Evolutionary conservation across 2,329 filamentous ascomycete species (phyloP).

Genomic region (Cladorrhinum sp.): DNA sequence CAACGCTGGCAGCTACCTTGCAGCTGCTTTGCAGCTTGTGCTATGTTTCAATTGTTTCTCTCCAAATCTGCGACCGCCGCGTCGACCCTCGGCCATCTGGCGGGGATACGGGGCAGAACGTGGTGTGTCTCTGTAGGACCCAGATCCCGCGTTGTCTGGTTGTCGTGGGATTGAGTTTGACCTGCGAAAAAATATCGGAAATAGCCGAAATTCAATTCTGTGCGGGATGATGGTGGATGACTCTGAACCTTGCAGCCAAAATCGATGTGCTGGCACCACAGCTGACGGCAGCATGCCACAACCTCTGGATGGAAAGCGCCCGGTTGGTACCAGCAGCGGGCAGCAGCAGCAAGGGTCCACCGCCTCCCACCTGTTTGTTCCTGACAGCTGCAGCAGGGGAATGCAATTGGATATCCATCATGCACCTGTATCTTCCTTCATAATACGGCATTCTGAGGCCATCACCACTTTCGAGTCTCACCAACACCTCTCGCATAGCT

Average conservation of each 20-base stretch:
- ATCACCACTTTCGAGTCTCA: background rate
- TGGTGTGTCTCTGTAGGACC: background rate
- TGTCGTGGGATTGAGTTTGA: background rate
- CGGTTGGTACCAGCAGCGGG: background rate
- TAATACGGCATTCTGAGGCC: background rate
- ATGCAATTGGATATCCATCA: background rate
- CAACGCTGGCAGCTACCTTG: background rate
- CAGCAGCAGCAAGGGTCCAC: background rate
- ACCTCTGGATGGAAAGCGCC: background rate
- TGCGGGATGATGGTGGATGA: background rate
- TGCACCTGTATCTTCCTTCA: background rate
- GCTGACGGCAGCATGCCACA: background rate
- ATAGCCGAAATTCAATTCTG: background rate
- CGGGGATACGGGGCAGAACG: background rate
- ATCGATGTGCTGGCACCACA: constrained; percentile 7
- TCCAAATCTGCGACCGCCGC: background rate
- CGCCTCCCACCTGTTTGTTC: background rate
- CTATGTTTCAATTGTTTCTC: constrained; percentile 2
- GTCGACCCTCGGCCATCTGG: background rate
- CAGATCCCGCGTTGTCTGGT: background rate
- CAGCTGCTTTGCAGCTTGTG: background rate
- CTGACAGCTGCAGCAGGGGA: constrained; percentile 6
- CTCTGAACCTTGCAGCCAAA: background rate
- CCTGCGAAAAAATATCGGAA: background rate
- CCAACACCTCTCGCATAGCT: too few species aligned